Evolutionary conservation across 106 monocot species (phyloP), one percentile per base, ranked within the genome.

Genomic region (Iris macrosiphon): DNA sequence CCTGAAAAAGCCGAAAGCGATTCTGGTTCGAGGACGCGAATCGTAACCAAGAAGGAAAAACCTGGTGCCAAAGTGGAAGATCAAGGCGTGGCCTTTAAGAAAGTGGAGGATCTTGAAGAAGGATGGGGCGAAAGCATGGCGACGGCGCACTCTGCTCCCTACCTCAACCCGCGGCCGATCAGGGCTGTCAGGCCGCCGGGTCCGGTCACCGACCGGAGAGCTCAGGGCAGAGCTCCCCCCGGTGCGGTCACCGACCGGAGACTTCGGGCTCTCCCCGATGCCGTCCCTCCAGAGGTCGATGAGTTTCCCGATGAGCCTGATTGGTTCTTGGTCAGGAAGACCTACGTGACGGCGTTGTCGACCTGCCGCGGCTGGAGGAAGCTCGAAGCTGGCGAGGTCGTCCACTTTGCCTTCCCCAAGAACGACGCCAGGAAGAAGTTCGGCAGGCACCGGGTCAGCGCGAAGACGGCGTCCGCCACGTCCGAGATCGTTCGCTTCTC

Each of bases 401-500:
- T 83, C 46, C 73, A 83, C 41, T 87, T 93, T 38, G 45, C 64
- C 2, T 93, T 93, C 52, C 92, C 92, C 3, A 48, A 52, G 14
- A 26, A 0, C 13, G 35, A 57, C 52, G 41, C 10, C 5, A 56
- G 57, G 24, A 69, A 52, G 52, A 61, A 23, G 26, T 44, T 54
- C 57, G 71, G 75, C 0, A 63, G 62, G 31, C 15, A 59, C 7
- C 66, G 67, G 73, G 67, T 79, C 10, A 76, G 75, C 17, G 55
- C 63, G 0, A 82, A 79, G 61, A 49, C 73, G 0, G 79, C 73
- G 2, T 68, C 49, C 3, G 87, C 83, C 1, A 24, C 65, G 2
- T 79, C 83, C 31, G 72, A 72, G 77, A 93, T 93, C 22, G 92
- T 93, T 10, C 65, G 87, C 41, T 83, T 93, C 58, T 83, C 82